Percentiles rank a stretch among this genome's conserved stretches.
These are phyloP conservation scores for Agrocybe pediades DNA, from an alignment of 768 basidiomycete species.

Conservation along the genomic window DNA sequence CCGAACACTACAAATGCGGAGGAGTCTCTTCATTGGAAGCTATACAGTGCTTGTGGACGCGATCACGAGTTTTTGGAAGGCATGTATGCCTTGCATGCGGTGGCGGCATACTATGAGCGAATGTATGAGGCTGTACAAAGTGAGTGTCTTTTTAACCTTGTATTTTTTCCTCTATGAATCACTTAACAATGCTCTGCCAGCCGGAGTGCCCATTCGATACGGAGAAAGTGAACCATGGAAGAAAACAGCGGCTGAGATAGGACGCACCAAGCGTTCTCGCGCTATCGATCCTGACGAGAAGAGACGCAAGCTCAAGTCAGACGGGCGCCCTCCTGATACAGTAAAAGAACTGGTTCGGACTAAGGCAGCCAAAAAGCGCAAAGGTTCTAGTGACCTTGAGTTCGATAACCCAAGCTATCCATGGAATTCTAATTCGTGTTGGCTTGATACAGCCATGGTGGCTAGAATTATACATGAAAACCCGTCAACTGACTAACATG, in stretches of 20 bases:
- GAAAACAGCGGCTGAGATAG: constrained; percentile 4
- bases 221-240: constrained; percentile 30
- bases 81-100: constrained; percentile 1
- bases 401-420: constrained; percentile 4
- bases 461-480: no score
- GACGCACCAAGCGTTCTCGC: constrained; percentile 23
- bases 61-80: constrained; percentile 18
- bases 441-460: no score
- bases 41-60: constrained; percentile 28
- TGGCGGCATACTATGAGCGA: constrained; percentile 22
- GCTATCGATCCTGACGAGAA: constrained; percentile 2
- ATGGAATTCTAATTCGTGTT: constrained; percentile 18
- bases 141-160: constrained; percentile 1
- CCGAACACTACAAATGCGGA: constrained; percentile 36
- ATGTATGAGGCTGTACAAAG: constrained; percentile 8
- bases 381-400: neutral
- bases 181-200: constrained; percentile 7
- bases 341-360: constrained; percentile 9
- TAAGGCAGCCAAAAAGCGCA: neutral
- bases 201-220: constrained; percentile 21
- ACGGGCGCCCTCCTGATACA: constrained; percentile 25
- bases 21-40: constrained; percentile 35
- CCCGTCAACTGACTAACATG: no score
- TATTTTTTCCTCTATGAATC: neutral
- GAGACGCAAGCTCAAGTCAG: constrained; percentile 23